A percentile compares a stretch with the other conserved stretches of the same genome.
Evolutionary conservation across 345 rosid genomes (phyloP).

Genomic region (Pistacia vera): DNA sequence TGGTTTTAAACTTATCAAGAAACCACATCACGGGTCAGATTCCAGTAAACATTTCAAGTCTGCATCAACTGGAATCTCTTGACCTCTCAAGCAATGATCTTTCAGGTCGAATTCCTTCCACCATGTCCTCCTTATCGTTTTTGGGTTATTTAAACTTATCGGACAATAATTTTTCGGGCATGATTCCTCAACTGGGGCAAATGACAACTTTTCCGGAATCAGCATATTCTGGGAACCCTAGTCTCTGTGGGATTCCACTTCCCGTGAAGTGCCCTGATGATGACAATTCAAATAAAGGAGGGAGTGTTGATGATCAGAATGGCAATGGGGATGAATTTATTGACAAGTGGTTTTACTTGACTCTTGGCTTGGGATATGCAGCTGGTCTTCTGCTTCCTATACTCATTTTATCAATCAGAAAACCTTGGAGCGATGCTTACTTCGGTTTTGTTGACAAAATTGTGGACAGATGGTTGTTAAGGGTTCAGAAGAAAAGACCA

Average conservation of each 20-base stretch:
- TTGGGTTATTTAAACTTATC: slow-evolving; percentile 41
- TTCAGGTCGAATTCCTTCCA: slow-evolving; percentile 45
- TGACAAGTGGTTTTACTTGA: slow-evolving; percentile 46
- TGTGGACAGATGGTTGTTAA: too few relatives aligned
- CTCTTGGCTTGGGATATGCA: slow-evolving; percentile 53
- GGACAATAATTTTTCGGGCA: slow-evolving; percentile 35
- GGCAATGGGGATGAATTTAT: slow-evolving; percentile 23
- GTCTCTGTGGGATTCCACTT: slow-evolving; percentile 49
- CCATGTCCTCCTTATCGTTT: slow-evolving; percentile 39
- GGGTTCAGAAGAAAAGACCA: too few relatives aligned
- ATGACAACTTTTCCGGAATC: slow-evolving; percentile 37
- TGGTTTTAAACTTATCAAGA: slow-evolving; percentile 42
- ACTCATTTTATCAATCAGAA: slow-evolving; percentile 19
- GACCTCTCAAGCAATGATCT: slow-evolving; percentile 52
- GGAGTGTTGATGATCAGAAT: neutral
- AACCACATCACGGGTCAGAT: slow-evolving; percentile 36
- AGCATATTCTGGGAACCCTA: slow-evolving; percentile 37
- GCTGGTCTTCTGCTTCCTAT: slow-evolving; percentile 36
- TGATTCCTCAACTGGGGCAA: slow-evolving; percentile 36
- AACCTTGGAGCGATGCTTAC: slow-evolving; percentile 23
- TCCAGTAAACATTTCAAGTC: slow-evolving; percentile 35
- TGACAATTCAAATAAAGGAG: slow-evolving; percentile 11
- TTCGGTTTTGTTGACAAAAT: too few relatives aligned
- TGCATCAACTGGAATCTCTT: slow-evolving; percentile 45
- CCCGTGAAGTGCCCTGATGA: slow-evolving; percentile 22